These are phyloP conservation scores for Stagonosporopsis rhizophila DNA, from an alignment of 2,329 filamentous ascomycete genomes.

Conservation along the genomic window DNA sequence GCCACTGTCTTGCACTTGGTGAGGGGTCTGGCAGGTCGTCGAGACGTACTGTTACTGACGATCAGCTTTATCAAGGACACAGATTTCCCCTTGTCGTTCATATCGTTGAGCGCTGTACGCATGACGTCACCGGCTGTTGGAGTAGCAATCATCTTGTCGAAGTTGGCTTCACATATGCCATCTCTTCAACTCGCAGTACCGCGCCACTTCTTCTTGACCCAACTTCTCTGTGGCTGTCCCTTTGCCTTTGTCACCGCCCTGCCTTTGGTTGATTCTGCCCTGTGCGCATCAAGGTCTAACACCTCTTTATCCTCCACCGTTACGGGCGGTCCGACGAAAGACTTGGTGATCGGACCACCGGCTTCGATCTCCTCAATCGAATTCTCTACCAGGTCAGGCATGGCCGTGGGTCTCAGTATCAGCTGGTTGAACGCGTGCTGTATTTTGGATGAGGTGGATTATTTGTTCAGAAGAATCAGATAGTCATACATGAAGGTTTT, in stretches of 20 bases:
- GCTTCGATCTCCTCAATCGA: not conserved
- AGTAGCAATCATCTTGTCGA: not conserved
- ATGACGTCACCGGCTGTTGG: not conserved
- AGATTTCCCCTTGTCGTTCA: not conserved
- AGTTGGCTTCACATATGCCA: not conserved
- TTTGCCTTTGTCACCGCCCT: too few species aligned
- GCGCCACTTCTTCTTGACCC: not conserved
- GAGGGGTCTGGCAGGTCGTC: too few species aligned
- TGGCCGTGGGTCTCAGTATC: not conserved
- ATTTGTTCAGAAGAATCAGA: not conserved
- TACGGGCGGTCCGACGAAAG: not conserved
- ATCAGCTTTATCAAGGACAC: not conserved
- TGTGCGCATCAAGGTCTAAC: not conserved
- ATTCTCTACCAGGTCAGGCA: not conserved
- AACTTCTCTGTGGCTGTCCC: not conserved
- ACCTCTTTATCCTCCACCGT: not conserved
- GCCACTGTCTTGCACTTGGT: too few species aligned
- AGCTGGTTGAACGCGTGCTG: not conserved
- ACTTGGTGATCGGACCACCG: not conserved
- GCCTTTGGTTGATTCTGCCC: not conserved
- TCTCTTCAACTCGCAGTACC: conserved; percentile 1
- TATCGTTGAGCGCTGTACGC: not conserved
- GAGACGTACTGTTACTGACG: too few species aligned
- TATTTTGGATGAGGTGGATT: not conserved
- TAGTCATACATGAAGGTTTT: not conserved